These are phyloP conservation scores for Penicillium polonicum DNA, from an alignment of 2,329 filamentous ascomycete genomes.

Conservation along the genomic window DNA sequence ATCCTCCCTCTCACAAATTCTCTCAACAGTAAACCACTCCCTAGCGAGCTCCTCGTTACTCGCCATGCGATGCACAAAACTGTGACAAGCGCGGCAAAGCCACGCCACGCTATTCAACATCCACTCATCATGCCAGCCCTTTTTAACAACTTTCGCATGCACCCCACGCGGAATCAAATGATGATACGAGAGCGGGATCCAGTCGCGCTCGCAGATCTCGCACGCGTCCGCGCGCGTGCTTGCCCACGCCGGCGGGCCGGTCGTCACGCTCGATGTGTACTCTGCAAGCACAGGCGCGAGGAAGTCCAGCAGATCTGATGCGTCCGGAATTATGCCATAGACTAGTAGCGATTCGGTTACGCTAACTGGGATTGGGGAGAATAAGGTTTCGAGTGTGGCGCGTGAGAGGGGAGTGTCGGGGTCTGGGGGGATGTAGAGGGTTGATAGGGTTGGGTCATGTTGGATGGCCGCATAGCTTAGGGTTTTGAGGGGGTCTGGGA, in stretches of 20 bases:
- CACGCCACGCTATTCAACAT: constrained; percentile 78
- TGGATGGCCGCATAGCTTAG: constrained; percentile 61
- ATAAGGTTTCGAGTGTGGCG: constrained; percentile 51
- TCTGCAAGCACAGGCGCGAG: constrained; percentile 62
- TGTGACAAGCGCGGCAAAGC: constrained; percentile 81
- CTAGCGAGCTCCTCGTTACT: constrained; percentile 75
- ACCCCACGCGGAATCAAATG: constrained; percentile 79
- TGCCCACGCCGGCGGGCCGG: constrained; percentile 63
- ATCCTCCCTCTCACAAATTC: constrained; percentile 68
- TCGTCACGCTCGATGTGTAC: constrained; percentile 60
- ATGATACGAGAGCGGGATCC: constrained; percentile 77
- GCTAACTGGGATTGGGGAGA: constrained; percentile 57
- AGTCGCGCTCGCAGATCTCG: constrained; percentile 73
- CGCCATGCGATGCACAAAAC: constrained; percentile 73
- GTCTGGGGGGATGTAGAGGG: constrained; percentile 49
- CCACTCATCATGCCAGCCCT: constrained; percentile 75
- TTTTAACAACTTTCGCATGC: constrained; percentile 72
- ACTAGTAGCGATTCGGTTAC: constrained; percentile 66
- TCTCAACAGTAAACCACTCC: constrained; percentile 70
- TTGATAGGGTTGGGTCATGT: constrained; percentile 50
- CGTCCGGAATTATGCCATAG: constrained; percentile 60
- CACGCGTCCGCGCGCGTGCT: constrained; percentile 61
- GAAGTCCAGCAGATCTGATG: constrained; percentile 53
- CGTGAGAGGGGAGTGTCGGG: constrained; percentile 52
- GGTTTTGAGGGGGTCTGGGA: constrained; percentile 61